Base-by-base conservation (phyloP, 1,284 basidiomycete genomes). In the Tylopilus sp. region DNA sequence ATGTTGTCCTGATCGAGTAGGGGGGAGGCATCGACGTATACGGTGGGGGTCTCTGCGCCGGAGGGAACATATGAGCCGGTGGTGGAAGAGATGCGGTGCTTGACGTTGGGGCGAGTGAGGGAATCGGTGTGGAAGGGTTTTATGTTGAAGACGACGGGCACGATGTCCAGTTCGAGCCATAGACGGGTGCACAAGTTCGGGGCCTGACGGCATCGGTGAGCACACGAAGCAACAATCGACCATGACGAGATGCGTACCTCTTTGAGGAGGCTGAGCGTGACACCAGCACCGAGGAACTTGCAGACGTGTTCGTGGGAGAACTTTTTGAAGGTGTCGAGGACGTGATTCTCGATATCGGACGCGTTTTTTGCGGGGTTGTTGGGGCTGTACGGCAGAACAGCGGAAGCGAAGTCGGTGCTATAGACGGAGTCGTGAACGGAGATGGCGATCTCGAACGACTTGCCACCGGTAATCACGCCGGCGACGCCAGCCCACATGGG, bases 401-500 rank as follows among this genome's bases (percentile, higher is more conserved):
- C 61, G 15, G 84, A 85, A 15, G 81, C 72, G 62, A 83, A 89
- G 67, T 90, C 88, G 57, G 87, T 88, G 70, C 78, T 84, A 70
- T 91, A 91, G 63, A 90, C 86, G 15, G 85, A 88, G 69, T 90
- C 88, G 68, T 90, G 87, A 48, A 90, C 77, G 52, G 87, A 87
- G 63, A 90, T 76, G 31, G 86, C 84, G 66, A 90, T 72, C 70
- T 90, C 87, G 56, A 79, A 83, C 46, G 78, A 73, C 49, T 75
- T 76, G 50, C 80, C 80, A 66, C 83, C 83, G 63, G 81, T 77
- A 62, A 81, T 61, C 29, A 72, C 73, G 42, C 85, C 86, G 9
- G 87, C 84, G 49, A 90, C 78, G 67, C 87, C 88, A 54, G 84
- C 86, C 87, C 88, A 91, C 88, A 91, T 90, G 20, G 88, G 85